Conservation (phyloP, 495 filamentous ascomycete species). For the Amphirosellinia nigrospora region DNA sequence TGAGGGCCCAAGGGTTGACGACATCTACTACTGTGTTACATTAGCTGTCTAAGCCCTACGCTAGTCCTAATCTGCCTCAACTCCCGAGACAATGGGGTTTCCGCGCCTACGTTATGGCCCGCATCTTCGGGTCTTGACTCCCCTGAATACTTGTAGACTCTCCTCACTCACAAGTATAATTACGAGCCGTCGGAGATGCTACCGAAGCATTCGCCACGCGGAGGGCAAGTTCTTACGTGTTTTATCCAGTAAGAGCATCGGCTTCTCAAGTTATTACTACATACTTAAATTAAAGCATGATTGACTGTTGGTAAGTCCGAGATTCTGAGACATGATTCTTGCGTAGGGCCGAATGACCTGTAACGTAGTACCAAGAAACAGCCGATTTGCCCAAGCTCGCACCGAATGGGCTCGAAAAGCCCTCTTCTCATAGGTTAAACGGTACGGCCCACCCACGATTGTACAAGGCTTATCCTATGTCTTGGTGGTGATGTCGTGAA, state of each 20-base stretch:
- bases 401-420: not conserved
- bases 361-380: constrained; percentile 9
- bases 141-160: not conserved
- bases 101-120: not conserved
- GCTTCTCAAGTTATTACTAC: constrained; percentile 5
- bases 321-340: constrained; percentile 18
- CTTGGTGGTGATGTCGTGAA: constrained; percentile 13
- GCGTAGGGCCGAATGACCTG: constrained; percentile 24
- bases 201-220: not conserved
- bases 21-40: not conserved
- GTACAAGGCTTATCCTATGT: constrained; percentile 1
- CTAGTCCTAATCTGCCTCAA: constrained; percentile 13
- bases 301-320: constrained; percentile 7
- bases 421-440: not conserved
- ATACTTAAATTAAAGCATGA: not conserved
- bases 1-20: not conserved
- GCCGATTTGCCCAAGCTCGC: not conserved
- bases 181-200: not conserved
- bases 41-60: constrained; percentile 13
- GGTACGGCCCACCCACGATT: not conserved
- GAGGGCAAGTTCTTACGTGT: not conserved
- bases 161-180: constrained; percentile 12
- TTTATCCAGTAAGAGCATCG: not conserved
- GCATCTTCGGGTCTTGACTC: constrained; percentile 3
- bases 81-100: constrained; percentile 7